phyloP scores from a whole-genome alignment of 495 filamentous ascomycete genomes.

The Bacidia rubella region DNA sequence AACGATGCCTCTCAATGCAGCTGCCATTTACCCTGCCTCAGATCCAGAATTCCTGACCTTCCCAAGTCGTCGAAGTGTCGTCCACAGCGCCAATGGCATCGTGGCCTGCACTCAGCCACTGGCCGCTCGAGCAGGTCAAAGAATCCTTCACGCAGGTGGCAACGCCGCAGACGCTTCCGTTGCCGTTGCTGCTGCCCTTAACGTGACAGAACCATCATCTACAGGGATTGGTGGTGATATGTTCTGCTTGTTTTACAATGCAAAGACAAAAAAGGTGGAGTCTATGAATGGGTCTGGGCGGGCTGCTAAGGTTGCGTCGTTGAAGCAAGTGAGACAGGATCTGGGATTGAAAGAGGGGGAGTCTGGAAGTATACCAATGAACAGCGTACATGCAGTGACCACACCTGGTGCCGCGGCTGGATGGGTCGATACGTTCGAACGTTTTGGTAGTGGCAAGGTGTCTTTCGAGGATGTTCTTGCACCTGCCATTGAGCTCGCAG shows the following conservation, averaged over 20 bases:
- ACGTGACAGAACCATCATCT: constrained; percentile 83
- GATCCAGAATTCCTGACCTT: constrained; percentile 52
- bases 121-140: constrained; percentile 75
- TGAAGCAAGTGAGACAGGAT: constrained; percentile 54
- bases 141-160: constrained; percentile 70
- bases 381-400: constrained; percentile 66
- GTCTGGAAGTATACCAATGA: constrained; percentile 54
- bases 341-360: constrained; percentile 52
- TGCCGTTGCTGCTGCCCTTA: constrained; percentile 76
- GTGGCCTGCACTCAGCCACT: constrained; percentile 85
- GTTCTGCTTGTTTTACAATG: constrained; percentile 91
- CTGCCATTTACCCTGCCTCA: constrained; percentile 47
- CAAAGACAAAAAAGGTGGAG: constrained; percentile 64
- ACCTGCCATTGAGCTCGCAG: constrained; percentile 76
- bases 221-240: constrained; percentile 98
- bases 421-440: constrained; percentile 85
- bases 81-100: constrained; percentile 88
- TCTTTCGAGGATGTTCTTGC: constrained; percentile 62
- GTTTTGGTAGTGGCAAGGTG: constrained; percentile 81
- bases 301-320: constrained; percentile 51
- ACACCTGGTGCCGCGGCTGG: constrained; percentile 86
- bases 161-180: constrained; percentile 96
- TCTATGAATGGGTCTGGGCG: constrained; percentile 88
- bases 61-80: constrained; percentile 74
- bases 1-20: constrained; percentile 48